Conservation (phyloP, 768 basidiomycete species). For the Phaeotremella skinneri region DNA sequence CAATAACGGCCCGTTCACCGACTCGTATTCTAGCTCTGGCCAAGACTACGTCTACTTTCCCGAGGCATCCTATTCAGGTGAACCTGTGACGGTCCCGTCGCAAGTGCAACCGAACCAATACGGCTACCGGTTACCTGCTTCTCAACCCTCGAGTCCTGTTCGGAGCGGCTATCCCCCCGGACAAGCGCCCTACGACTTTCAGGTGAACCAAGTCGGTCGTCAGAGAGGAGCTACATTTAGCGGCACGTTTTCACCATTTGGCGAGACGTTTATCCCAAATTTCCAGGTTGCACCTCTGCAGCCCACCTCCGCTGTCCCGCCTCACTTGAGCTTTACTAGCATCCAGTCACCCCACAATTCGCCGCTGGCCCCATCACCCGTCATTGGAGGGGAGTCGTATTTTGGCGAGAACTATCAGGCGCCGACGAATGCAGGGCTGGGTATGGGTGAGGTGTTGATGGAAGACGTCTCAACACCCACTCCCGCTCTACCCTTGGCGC, state of each 20-base stretch:
- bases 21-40: slow-evolving; percentile 29
- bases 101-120: slow-evolving; percentile 12
- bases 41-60: slow-evolving; percentile 42
- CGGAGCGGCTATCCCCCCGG: slow-evolving; percentile 33
- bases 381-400: slow-evolving; percentile 20
- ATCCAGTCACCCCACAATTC: slow-evolving; percentile 28
- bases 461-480: slow-evolving; percentile 38
- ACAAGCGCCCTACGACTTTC: slow-evolving; percentile 29
- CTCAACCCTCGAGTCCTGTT: slow-evolving; percentile 45
- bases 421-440: slow-evolving; percentile 5
- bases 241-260: slow-evolving; percentile 31
- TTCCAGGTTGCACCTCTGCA: slow-evolving; percentile 15
- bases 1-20: slow-evolving; percentile 37
- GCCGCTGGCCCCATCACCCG: slow-evolving; percentile 29
- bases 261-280: slow-evolving; percentile 12
- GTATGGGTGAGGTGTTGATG: slow-evolving; percentile 31
- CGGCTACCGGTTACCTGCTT: slow-evolving; percentile 41
- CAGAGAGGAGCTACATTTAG: slow-evolving; percentile 49
- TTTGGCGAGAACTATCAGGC: slow-evolving; percentile 8
- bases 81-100: slow-evolving; percentile 12
- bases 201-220: slow-evolving; percentile 35
- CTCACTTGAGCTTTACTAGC: slow-evolving; percentile 35
- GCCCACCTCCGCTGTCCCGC: slow-evolving; percentile 27
- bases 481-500: slow-evolving; percentile 8
- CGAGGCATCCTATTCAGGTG: slow-evolving; percentile 26